Evolutionary conservation across 345 rosid genomes (phyloP).

Genomic region (Hypericum androsaemum): DNA sequence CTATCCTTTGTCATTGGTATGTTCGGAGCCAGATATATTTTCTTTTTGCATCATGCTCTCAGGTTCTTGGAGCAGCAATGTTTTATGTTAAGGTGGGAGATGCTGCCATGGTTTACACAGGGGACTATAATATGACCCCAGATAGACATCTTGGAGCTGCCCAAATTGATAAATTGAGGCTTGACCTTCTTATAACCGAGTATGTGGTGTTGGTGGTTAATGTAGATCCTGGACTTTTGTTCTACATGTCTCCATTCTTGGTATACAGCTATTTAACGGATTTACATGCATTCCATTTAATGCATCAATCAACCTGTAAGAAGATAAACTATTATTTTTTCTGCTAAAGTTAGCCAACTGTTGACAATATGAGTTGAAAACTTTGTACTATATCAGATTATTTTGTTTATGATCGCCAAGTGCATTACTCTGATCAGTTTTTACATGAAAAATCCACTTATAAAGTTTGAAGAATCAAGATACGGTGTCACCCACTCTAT

Average conservation of each 20-base stretch:
- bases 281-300: no score
- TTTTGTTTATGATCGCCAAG: no score
- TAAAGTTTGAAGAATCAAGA: no score
- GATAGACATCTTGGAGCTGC: conserved; percentile 99
- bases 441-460: no score
- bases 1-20: conserved; percentile 2
- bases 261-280: background rate
- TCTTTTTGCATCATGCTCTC: conserved; percentile 10
- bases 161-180: conserved; percentile 64
- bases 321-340: no score
- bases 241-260: background rate
- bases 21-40: background rate
- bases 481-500: no score
- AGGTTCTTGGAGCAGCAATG: conserved; percentile 99
- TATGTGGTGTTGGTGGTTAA: conserved; percentile 21
- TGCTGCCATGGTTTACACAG: conserved; percentile 79
- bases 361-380: no score
- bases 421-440: no score
- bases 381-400: no score
- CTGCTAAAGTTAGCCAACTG: no score
- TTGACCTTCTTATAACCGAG: conserved; percentile 96
- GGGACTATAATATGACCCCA: conserved; percentile 96
- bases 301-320: no score
- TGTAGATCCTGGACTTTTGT: background rate
- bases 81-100: conserved; percentile 90